Conservation (phyloP, 345 rosid species). For the Sonneratia caseolaris region DNA sequence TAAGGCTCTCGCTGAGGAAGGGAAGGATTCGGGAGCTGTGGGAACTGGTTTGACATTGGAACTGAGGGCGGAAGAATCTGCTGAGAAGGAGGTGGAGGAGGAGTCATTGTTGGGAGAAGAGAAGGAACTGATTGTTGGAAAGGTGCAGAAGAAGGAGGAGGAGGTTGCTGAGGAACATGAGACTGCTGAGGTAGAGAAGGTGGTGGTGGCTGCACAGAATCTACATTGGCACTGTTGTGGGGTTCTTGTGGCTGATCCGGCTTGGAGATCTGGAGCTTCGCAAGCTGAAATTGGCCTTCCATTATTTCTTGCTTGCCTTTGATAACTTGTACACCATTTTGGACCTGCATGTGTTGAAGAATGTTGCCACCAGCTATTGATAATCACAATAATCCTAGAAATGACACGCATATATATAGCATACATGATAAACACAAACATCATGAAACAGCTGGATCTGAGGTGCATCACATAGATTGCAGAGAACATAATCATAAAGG, state of each 20-base stretch:
- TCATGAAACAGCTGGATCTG: too few species aligned
- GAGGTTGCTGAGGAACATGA: conserved; percentile 26
- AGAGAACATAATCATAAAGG: not conserved
- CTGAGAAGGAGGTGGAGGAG: conserved; percentile 27
- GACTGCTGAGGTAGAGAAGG: conserved; percentile 46
- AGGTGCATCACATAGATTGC: too few species aligned
- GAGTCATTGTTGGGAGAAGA: conserved; percentile 26
- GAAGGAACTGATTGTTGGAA: conserved; percentile 27
- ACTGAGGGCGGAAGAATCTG: conserved; percentile 42
- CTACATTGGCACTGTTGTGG: conserved; percentile 34
- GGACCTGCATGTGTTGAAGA: conserved; percentile 45
- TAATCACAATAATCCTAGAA: not conserved
- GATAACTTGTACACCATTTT: conserved; percentile 52
- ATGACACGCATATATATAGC: not conserved
- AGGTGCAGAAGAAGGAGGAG: conserved; percentile 18
- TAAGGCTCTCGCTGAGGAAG: conserved; percentile 63
- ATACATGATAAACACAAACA: too few species aligned
- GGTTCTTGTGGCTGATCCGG: conserved; percentile 38
- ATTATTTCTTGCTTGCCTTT: conserved; percentile 71
- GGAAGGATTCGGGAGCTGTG: conserved; percentile 34
- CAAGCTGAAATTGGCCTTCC: conserved; percentile 57
- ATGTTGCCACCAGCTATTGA: not conserved
- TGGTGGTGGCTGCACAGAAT: conserved; percentile 29
- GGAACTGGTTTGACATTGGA: conserved; percentile 54
- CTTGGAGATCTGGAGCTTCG: conserved; percentile 51